phyloP scores from a whole-genome alignment of 148 eudicot genomes.

The Agrostemma githago region DNA sequence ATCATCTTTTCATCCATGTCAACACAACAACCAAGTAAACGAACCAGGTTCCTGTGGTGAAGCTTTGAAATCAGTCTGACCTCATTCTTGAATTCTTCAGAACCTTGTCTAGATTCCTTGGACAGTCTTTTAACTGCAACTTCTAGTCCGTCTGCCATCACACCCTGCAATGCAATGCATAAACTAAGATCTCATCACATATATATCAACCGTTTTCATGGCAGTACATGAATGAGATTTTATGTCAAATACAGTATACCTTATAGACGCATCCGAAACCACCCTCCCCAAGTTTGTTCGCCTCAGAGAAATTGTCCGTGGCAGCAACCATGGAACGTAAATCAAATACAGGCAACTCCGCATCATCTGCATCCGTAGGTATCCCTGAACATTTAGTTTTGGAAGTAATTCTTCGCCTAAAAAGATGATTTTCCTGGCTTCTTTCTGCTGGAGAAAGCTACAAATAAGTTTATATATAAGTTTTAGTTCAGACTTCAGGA shows the following conservation, averaged over 20 bases:
- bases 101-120: constrained; percentile 61
- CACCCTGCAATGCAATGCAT: constrained; percentile 34
- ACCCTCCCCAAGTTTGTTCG: constrained; percentile 35
- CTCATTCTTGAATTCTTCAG: constrained; percentile 72
- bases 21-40: constrained; percentile 65
- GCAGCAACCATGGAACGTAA: constrained; percentile 27
- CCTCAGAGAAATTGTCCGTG: constrained; percentile 30
- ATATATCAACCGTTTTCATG: too few relatives aligned
- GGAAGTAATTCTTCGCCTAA: constrained; percentile 14
- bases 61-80: constrained; percentile 63
- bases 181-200: neutral
- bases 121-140: constrained; percentile 74
- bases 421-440: constrained; percentile 24
- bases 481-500: neutral
- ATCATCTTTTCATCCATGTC: constrained; percentile 67
- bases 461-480: neutral
- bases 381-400: constrained; percentile 29
- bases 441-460: constrained; percentile 10
- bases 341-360: constrained; percentile 32
- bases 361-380: constrained; percentile 20
- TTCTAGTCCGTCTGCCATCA: constrained; percentile 42
- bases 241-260: constrained; percentile 13
- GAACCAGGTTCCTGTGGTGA: constrained; percentile 77
- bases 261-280: constrained; percentile 38
- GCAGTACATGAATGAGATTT: neutral